Evolutionary conservation across 306 rosid genomes (phyloP), one percentile per base, ranked within the genome.

Genomic region (Quillaja saponaria): DNA sequence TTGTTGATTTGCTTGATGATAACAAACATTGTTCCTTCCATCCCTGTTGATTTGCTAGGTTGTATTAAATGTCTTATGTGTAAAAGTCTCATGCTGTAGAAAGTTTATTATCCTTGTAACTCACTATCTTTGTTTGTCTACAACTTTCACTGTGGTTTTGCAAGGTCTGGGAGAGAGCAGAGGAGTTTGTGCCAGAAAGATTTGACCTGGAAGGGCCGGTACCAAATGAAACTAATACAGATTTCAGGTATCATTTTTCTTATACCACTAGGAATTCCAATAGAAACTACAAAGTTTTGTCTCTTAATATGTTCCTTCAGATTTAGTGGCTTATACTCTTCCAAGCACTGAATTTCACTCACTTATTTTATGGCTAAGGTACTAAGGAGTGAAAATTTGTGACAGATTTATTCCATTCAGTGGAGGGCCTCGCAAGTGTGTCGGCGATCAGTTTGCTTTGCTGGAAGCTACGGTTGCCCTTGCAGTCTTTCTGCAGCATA

Each of bases 341-440:
- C 33, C 47, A n/a, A n/a, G n/a, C n/a, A n/a, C n/a, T n/a, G n/a
- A n/a, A n/a, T n/a, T n/a, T n/a, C n/a, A n/a, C n/a, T n/a, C n/a
- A n/a, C n/a, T n/a, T n/a, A n/a, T n/a, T n/a, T n/a, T n/a, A n/a
- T n/a, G n/a, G 12, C 67, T 69, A 38, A 42, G 47, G 40, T 51
- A 70, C 33, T 66, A 44, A 64, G 18, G 59, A 20, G 50, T 66
- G 13, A 61, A 79, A 61, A 61, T 34, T 41, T 76, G 44, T 76
- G 13, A 62, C 87, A 92, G 99, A 76, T 89, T 86, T 85, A 92
- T 92, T 68, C 99, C 96, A 8, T 92, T 92, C 81, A 83, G 99
- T 13, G 99, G 99, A 13, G 96, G 99, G 8, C 91, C 96, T 10
- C 94, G 96, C 34, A 92, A 92, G 73, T 92, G 99, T 68, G 96